Conservation (phyloP, 2,329 filamentous ascomycete genomes). For the Fusarium agapanthi region DNA sequence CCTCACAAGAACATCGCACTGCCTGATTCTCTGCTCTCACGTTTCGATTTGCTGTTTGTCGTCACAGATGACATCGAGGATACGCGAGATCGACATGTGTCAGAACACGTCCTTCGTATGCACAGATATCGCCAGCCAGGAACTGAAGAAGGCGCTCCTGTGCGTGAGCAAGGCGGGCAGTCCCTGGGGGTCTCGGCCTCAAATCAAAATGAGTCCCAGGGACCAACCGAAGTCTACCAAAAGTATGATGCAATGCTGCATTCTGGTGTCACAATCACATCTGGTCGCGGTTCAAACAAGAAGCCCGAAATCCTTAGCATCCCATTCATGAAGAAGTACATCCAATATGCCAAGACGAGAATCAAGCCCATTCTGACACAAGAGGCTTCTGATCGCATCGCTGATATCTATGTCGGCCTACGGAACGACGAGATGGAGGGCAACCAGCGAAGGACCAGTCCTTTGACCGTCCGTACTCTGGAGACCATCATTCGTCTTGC, state of each 20-base stretch:
- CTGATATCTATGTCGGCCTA: constrained; percentile 88
- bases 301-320: constrained; percentile 92
- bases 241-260: constrained; percentile 98
- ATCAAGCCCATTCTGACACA: constrained; percentile 91
- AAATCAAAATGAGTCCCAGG: constrained; percentile 75
- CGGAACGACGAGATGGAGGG: constrained; percentile 96
- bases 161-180: constrained; percentile 87
- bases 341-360: constrained; percentile 94
- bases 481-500: constrained; percentile 98
- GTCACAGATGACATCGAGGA: constrained; percentile 99
- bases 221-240: constrained; percentile 88
- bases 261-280: constrained; percentile 82
- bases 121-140: constrained; percentile 93
- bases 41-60: constrained; percentile 98
- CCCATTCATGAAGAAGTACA: constrained; percentile 99
- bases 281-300: constrained; percentile 77
- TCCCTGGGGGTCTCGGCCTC: constrained; percentile 88
- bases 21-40: constrained; percentile 93
- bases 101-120: constrained; percentile 97
- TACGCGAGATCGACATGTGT: constrained; percentile 86
- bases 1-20: constrained; percentile 98
- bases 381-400: constrained; percentile 90
- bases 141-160: constrained; percentile 91
- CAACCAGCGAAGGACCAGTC: constrained; percentile 91
- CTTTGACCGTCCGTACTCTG: constrained; percentile 95